Conservation (phyloP, 441 rosid genomes). For the Hypseocharis bilobata region DNA sequence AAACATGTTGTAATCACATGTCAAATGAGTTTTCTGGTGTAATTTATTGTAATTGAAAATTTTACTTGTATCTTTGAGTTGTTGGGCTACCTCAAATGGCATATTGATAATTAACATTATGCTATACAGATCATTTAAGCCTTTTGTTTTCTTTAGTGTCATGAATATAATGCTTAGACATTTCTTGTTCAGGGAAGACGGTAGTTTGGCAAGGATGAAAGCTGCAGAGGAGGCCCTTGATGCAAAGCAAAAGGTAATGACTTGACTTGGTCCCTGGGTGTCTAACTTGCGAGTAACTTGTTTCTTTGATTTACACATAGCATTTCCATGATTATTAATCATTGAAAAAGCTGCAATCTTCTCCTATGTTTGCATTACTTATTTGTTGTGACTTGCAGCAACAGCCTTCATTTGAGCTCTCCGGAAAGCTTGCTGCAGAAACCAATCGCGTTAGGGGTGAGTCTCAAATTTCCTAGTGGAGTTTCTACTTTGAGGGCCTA, state of each 20-base stretch:
- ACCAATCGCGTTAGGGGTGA: conserved; percentile 82
- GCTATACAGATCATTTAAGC: background rate
- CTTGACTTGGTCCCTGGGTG: conserved; percentile 6
- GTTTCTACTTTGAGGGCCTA: background rate
- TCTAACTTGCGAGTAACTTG: conserved; percentile 5
- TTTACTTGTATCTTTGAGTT: background rate
- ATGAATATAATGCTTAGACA: background rate
- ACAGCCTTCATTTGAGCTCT: conserved; percentile 81
- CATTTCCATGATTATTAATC: background rate
- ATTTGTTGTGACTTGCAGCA: conserved; percentile 39
- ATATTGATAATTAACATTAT: background rate
- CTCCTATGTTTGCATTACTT: background rate
- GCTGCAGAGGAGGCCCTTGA: conserved; percentile 81
- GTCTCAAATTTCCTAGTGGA: background rate
- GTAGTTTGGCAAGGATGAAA: conserved; percentile 60
- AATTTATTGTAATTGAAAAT: background rate
- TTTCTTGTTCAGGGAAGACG: conserved; percentile 43
- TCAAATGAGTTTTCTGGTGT: background rate
- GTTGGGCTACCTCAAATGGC: background rate
- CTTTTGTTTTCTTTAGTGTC: background rate
- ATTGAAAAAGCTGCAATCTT: background rate
- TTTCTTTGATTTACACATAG: background rate
- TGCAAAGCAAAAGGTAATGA: conserved; percentile 59
- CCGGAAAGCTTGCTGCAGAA: conserved; percentile 94
- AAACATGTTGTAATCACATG: background rate